Evolutionary conservation across 1,284 basidiomycete genomes (phyloP), one percentile per base, ranked within the genome.

Genomic region (Melampsora medusae): DNA sequence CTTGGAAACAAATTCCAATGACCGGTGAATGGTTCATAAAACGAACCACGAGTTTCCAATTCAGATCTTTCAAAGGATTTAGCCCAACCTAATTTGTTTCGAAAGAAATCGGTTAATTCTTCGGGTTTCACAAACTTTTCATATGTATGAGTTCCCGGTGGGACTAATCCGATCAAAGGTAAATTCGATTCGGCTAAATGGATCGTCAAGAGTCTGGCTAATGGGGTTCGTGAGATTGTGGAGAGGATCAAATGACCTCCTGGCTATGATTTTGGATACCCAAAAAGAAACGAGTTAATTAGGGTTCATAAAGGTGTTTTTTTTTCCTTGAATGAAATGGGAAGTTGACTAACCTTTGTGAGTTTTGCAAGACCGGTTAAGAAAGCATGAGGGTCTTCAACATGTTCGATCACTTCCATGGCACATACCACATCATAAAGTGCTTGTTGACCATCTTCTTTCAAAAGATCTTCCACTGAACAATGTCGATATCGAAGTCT

Each of bases 401-500:
- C 97, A 81, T 99, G 97, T 85, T 99, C 97, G 60, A 99, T 82
- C 19, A 99, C 95, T 82, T 99, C 97, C 93, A 99, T 94, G 12
- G 93, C 92, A 82, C 93, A 97, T 17, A 99, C 94, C 7, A 96
- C 86, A 82, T 99, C 96, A 82, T 91, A 99, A 61, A 86, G 87
- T 79, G 87, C 87, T 38, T 87, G 81, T 25, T 84, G 84, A 7
- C 79, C 82, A 10, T 89, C 87, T 28, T 86, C 81, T 14, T 89
- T 82, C 2, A 93, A 82, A 5, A 88, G 86, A 0, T 87, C 86
- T 82, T 98, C 96, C 0, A 92, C 93, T 0, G 91, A 87, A 0
- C 88, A 87, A 80, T 93, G 89, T n/a, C 88, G 83, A 83, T 98
- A 99, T 25, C 83, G 82, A 25, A 91, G 84, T 12, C 75, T 79